A percentile compares a stretch with the other conserved stretches of the same genome.
These are phyloP conservation scores for Termitomyces sp. DNA, from an alignment of 768 basidiomycete species.

Conservation along the genomic window DNA sequence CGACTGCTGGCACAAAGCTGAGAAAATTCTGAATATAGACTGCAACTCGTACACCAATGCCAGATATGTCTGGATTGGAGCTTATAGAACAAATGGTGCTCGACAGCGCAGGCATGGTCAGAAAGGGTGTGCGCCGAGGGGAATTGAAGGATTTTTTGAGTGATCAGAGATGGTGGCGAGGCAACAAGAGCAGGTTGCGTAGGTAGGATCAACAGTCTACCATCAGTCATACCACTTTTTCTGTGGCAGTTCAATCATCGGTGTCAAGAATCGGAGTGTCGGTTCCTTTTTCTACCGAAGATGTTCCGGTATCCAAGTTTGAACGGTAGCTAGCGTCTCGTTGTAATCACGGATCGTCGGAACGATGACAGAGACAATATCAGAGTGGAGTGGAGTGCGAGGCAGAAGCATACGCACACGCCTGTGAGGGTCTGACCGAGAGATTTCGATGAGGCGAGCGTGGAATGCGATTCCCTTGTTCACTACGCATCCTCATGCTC, in stretches of 20 bases:
- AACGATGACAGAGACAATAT: background rate
- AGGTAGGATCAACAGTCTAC: background rate
- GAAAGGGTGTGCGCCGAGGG: no score
- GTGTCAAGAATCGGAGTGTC: background rate
- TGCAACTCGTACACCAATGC: slow-evolving; percentile 4
- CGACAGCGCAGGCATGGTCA: background rate
- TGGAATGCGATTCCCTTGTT: background rate
- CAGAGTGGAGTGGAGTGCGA: background rate
- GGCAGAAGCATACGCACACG: background rate
- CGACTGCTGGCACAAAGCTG: slow-evolving; percentile 17
- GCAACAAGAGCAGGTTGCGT: background rate
- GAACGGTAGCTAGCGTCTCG: no score
- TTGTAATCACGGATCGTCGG: background rate
- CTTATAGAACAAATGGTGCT: background rate
- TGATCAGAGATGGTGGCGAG: background rate
- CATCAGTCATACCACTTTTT: background rate
- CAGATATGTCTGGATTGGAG: slow-evolving; percentile 4
- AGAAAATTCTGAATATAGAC: slow-evolving; percentile 22
- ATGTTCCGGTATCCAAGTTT: background rate
- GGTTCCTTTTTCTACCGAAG: background rate
- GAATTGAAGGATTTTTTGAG: background rate
- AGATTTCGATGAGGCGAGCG: background rate
- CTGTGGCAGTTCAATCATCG: background rate
- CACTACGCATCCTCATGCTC: no score
- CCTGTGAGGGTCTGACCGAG: no score